A percentile compares a stretch with the other conserved stretches of the same genome.
Conservation (phyloP, 129 eudicot genomes). For the Lactuca saligna region DNA sequence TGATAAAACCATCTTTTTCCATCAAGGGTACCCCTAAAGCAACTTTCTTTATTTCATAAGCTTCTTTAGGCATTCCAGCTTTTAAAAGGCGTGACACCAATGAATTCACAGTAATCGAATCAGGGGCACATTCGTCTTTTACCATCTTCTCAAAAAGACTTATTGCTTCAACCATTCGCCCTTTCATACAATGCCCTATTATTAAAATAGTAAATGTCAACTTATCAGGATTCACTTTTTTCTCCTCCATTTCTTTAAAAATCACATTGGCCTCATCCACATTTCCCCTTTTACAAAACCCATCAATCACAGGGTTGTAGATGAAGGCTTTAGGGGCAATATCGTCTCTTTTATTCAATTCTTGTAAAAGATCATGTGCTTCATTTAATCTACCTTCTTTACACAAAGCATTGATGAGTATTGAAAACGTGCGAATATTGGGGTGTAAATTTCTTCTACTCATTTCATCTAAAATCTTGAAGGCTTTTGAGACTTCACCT, state of each 20-base stretch:
- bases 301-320: conserved; percentile 92
- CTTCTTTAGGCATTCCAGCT: conserved; percentile 91
- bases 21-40: conserved; percentile 37
- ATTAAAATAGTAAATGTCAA: conserved; percentile 85
- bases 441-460: conserved; percentile 50
- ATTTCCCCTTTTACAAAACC: conserved; percentile 83
- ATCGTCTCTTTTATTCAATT: conserved; percentile 56
- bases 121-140: conserved; percentile 64
- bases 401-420: conserved; percentile 66
- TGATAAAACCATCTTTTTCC: conserved; percentile 22
- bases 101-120: conserved; percentile 57
- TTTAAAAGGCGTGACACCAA: conserved; percentile 67
- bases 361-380: conserved; percentile 64
- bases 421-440: conserved; percentile 62
- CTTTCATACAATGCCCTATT: conserved; percentile 96
- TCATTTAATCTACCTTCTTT: conserved; percentile 61
- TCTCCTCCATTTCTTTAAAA: conserved; percentile 74
- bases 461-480: conserved; percentile 69
- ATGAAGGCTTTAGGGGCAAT: conserved; percentile 65
- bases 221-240: conserved; percentile 69
- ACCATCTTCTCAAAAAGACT: conserved; percentile 64
- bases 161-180: conserved; percentile 84
- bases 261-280: conserved; percentile 79
- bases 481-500: conserved; percentile 58
- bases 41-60: conserved; percentile 54